Base-by-base conservation (phyloP, 78 protist species). In the Dictyostelium firmibasis region DNA sequence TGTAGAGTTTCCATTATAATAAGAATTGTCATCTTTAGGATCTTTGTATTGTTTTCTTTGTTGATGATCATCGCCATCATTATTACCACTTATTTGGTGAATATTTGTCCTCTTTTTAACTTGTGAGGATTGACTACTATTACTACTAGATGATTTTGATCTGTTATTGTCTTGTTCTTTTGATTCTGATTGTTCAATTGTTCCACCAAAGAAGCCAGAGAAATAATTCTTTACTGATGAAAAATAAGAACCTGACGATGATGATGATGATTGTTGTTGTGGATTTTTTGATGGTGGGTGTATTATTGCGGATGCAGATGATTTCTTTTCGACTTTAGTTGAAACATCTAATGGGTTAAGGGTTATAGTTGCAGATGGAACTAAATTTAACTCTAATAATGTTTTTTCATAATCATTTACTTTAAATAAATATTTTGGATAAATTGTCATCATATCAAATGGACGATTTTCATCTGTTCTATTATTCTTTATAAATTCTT, bases 1-100 rank as follows among this genome's bases (percentile, higher is more conserved):
- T 8, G 92, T 85, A 11, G 92, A 85, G n/a, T 85, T 85, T 11
- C 92, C 92, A 74, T 85, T 85, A 50, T 85, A 85, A 74, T 85
- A 85, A 5, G 44, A 29, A 18, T 85, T 31, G 14, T 77, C 76
- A 74, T 85, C 86, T 10, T 57, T 29, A 5, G 53, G 60, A 10
- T 36, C 89, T 67, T 67, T 67, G 3, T 67, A 14, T 67, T 67
- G 75, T 25, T 25, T n/a, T 67, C 35, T n/a, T 70, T 64, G 31
- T 0, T 84, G 25, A n/a, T 84, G 18, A 38, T 74, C 72, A 41
- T 85, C 82, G 69, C 38, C 16, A 20, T 64, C 33, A n/a, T 18
- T 18, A 38, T 11, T 41, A 77, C 43, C 20, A 41, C 33, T 50
- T 33, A 62, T 35, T 74, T 85, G 92, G n/a, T 69, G 72, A 38